phyloP scores from a whole-genome alignment of 345 rosid species.

The Brassica rapa region DNA sequence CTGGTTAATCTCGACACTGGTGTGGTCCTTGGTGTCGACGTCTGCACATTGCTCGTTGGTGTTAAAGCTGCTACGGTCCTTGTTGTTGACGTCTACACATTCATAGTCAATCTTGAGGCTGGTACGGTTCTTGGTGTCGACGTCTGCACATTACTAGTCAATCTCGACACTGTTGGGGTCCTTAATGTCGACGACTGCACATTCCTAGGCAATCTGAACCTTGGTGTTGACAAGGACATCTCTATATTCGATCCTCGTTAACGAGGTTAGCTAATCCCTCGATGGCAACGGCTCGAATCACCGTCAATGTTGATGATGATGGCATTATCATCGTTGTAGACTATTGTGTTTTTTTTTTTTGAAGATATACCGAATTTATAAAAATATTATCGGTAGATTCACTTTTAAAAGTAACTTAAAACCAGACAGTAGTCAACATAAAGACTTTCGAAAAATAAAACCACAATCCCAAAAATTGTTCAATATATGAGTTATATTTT shows the following conservation, averaged over 20 bases:
- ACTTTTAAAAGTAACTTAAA: too few species aligned
- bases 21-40: neutral
- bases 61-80: neutral
- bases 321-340: neutral
- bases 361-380: too few species aligned
- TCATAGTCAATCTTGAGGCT: neutral
- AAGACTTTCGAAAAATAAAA: too few species aligned
- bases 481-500: neutral
- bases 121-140: neutral
- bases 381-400: too few species aligned
- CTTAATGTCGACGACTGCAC: neutral
- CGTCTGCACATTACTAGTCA: neutral
- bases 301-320: neutral
- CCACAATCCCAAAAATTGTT: neutral
- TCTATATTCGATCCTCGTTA: neutral
- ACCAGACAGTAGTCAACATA: too few species aligned
- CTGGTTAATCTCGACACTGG: neutral
- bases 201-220: neutral
- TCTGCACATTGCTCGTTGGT: neutral
- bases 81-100: neutral
- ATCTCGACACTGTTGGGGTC: neutral
- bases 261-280: neutral
- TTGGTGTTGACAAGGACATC: neutral
- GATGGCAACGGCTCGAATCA: neutral
- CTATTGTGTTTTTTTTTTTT: too few species aligned